Percentiles rank a stretch among this genome's conserved stretches.
These are phyloP conservation scores for Meyerozyma carpophila DNA, from an alignment of 1,139 yeast species.

Conservation along the genomic window DNA sequence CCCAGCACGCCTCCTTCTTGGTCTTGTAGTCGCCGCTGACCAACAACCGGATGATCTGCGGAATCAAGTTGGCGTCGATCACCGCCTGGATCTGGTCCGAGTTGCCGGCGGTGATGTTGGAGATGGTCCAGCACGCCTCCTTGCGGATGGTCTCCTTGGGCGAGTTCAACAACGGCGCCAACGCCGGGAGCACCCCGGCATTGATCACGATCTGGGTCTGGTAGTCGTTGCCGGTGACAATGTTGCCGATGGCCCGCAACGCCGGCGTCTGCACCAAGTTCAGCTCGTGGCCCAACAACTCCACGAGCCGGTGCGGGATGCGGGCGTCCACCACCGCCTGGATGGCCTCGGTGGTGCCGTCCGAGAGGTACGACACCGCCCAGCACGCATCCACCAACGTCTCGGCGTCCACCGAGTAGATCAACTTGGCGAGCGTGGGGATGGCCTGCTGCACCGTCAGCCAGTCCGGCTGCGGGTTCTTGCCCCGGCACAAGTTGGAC, in stretches of 20 bases:
- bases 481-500: slow-evolving; percentile 94
- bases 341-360: slow-evolving; percentile 88
- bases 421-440: slow-evolving; percentile 87
- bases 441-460: slow-evolving; percentile 75
- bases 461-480: slow-evolving; percentile 97
- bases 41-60: slow-evolving; percentile 82
- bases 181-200: slow-evolving; percentile 84
- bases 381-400: slow-evolving; percentile 96
- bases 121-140: slow-evolving; percentile 98
- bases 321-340: slow-evolving; percentile 97
- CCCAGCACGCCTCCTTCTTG: slow-evolving; percentile 99
- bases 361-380: slow-evolving; percentile 94
- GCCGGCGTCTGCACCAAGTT: slow-evolving; percentile 96
- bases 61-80: slow-evolving; percentile 88
- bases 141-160: slow-evolving; percentile 90
- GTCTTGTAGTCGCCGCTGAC: slow-evolving; percentile 88
- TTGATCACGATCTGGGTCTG: slow-evolving; percentile 96
- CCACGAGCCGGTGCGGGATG: slow-evolving; percentile 91
- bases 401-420: slow-evolving; percentile 87
- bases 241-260: slow-evolving; percentile 93
- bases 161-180: slow-evolving; percentile 74
- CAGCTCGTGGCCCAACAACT: slow-evolving; percentile 76
- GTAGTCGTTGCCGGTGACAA: slow-evolving; percentile 92
- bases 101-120: slow-evolving; percentile 97
- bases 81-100: slow-evolving; percentile 95